These are phyloP conservation scores for Cetraspora pellucida DNA, from an alignment of 192 early-diverging fungal genomes.

Conservation along the genomic window DNA sequence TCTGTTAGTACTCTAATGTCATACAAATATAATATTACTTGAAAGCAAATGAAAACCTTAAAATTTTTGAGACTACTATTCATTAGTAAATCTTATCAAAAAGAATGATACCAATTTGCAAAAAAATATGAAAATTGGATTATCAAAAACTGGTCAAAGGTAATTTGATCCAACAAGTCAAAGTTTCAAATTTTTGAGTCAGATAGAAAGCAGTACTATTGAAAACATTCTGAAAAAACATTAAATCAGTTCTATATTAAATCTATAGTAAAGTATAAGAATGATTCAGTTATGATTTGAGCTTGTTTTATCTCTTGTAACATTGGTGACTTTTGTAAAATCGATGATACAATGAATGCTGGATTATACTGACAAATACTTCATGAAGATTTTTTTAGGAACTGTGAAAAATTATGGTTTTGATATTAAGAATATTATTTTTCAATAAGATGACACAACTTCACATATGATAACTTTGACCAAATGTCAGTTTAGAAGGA, in stretches of 20 bases:
- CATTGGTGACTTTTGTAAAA: slow-evolving; percentile 19
- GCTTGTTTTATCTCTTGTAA: slow-evolving; percentile 31
- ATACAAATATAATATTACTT: no score
- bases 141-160: slow-evolving; percentile 22
- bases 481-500: not conserved
- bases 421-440: slow-evolving; percentile 25
- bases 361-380: slow-evolving; percentile 33
- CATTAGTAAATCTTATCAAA: not conserved
- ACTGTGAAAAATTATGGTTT: slow-evolving; percentile 33
- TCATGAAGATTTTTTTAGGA: slow-evolving; percentile 19
- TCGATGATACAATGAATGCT: slow-evolving; percentile 33
- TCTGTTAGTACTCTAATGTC: no score
- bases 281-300: slow-evolving; percentile 16
- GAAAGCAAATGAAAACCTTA: not conserved
- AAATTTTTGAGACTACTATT: not conserved
- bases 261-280: not conserved
- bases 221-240: not conserved
- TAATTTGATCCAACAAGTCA: no score
- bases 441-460: slow-evolving; percentile 40
- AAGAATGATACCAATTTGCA: not conserved
- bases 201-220: no score
- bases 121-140: slow-evolving; percentile 37
- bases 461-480: not conserved
- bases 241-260: slow-evolving; percentile 14
- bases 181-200: no score